Evolutionary conservation across 129 eudicot genomes (phyloP), one percentile per base, ranked within the genome.

Genomic region (Cynara cardunculus): DNA sequence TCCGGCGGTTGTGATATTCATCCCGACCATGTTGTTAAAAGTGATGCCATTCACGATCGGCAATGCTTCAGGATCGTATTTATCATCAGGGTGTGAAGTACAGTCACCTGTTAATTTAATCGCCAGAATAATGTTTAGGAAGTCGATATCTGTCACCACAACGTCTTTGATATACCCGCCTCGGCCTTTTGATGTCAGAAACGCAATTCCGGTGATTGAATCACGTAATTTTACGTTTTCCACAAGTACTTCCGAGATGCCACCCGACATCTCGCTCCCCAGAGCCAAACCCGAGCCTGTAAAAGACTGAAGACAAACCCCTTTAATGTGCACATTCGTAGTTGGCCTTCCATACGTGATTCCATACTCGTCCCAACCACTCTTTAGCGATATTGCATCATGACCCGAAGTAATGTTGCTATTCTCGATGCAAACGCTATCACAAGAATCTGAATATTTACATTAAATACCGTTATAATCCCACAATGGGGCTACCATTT

Each of bases 291-390:
- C 96, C 7, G 98, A 83, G 41, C 98, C 97, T 1, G 86, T 59
- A 46, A 80, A 84, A 31, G 97, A 92, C 69, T 83, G 85, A 26
- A 92, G 90, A 13, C 69, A 74, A 34, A 90, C 91, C 25, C 75
- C 84, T 72, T 87, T 64, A 25, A 94, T 78, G 74, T 94, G 96
- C 35, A 94, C 91, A 30, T 83, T 49, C 22, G 89, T 78, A 13
- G 96, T 91, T 13, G 98, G 88, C 85, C 56, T 86, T 13, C 80
- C 82, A 13, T 87, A 89, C 3, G 89, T 41, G 74, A 92, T 92
- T 19, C 98, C 98, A 14, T 94, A 90, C 32, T 92, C 92, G n/a
- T 94, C 98, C 98, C 98, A 94, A 27, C 98, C 98, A 37, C 98
- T 94, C 83, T 94, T 94, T 11, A 94, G 87, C 6, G 85, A 86